These are phyloP conservation scores for Lipomyces oligophaga DNA, from an alignment of 805 yeast species.

Conservation along the genomic window DNA sequence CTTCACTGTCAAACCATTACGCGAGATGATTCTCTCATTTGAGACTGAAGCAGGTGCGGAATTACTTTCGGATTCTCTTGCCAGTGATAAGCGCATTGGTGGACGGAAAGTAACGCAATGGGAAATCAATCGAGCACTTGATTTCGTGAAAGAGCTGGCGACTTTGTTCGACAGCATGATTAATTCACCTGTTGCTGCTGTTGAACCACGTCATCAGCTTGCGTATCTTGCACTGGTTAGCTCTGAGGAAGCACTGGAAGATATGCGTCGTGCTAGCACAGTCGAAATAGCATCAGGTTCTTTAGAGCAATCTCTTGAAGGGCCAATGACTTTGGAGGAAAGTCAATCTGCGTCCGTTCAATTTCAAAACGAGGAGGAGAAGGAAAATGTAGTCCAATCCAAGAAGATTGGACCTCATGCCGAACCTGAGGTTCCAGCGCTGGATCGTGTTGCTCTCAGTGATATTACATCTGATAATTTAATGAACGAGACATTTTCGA, in stretches of 20 bases:
- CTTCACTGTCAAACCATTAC: slow-evolving; percentile 76
- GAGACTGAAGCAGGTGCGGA: slow-evolving; percentile 12
- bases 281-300: neutral
- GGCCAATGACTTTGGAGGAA: neutral
- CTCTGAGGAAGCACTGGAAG: slow-evolving; percentile 38
- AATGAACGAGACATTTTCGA: too few relatives aligned
- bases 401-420: neutral
- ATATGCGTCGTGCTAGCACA: slow-evolving; percentile 32
- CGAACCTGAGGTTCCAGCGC: neutral
- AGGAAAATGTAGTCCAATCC: neutral
- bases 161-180: slow-evolving; percentile 69
- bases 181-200: slow-evolving; percentile 55
- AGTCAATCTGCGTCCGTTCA: neutral
- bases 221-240: slow-evolving; percentile 82
- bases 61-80: slow-evolving; percentile 27
- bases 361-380: neutral
- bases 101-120: slow-evolving; percentile 75
- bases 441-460: neutral
- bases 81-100: slow-evolving; percentile 63
- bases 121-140: slow-evolving; percentile 77
- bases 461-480: neutral
- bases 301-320: neutral
- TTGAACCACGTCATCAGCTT: slow-evolving; percentile 76
- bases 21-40: slow-evolving; percentile 61
- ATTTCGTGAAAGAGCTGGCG: slow-evolving; percentile 70